Conservation (phyloP, 2,329 filamentous ascomycete species). For the Thelonectria discophora region DNA sequence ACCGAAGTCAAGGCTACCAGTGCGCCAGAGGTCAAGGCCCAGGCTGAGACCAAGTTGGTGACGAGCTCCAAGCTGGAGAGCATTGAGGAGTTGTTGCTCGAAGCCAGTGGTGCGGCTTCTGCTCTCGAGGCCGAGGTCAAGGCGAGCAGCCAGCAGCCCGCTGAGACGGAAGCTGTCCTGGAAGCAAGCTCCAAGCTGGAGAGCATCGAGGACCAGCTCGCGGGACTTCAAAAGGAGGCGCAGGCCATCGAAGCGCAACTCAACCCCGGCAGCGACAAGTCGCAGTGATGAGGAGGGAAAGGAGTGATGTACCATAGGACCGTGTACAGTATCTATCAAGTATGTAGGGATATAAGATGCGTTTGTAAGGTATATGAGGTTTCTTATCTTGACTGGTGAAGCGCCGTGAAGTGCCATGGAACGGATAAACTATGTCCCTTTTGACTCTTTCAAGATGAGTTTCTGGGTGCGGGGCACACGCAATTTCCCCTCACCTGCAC, state of each 20-base stretch:
- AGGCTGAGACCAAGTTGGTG: not conserved
- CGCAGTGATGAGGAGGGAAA: conserved; percentile 31
- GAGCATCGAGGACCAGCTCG: conserved; percentile 36
- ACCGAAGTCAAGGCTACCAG: conserved; percentile 10
- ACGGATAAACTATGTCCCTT: conserved; percentile 18
- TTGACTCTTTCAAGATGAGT: not conserved
- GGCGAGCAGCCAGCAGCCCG: not conserved
- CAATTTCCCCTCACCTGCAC: conserved; percentile 45
- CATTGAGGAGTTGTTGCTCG: conserved; percentile 22
- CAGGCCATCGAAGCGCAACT: conserved; percentile 37
- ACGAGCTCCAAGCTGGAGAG: not conserved
- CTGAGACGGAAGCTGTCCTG: conserved; percentile 5
- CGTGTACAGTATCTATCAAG: conserved; percentile 38
- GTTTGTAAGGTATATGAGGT: conserved; percentile 23
- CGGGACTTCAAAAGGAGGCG: conserved; percentile 30
- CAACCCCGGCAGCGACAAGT: conserved; percentile 29
- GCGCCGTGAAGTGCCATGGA: not conserved
- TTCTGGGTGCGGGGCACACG: too few species aligned
- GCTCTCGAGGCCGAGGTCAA: conserved; percentile 21
- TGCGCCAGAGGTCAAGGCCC: not conserved
- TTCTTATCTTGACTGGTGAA: not conserved
- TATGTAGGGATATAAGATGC: conserved; percentile 28
- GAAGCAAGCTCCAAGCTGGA: conserved; percentile 19
- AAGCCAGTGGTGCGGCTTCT: conserved; percentile 11
- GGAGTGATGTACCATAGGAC: conserved; percentile 29